Conservation (phyloP, 2,329 filamentous ascomycete genomes). For the Eutypella sp. region DNA sequence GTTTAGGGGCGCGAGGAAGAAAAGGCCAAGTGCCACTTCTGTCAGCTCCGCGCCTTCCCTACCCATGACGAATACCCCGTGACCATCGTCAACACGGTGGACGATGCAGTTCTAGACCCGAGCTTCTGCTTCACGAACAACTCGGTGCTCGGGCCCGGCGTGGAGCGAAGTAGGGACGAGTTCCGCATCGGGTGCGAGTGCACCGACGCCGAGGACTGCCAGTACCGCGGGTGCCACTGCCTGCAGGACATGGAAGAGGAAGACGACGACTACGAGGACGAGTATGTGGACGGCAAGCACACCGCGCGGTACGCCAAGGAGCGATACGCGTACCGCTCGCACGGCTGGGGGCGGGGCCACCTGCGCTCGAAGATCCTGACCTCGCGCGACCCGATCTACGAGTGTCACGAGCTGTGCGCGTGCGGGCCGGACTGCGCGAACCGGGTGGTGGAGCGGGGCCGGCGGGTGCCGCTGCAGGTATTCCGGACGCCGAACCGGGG, state of each 20-base stretch:
- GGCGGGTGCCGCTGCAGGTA: constrained; percentile 67
- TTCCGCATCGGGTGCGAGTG: constrained; percentile 70
- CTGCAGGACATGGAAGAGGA: constrained; percentile 45
- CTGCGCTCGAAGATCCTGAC: constrained; percentile 47
- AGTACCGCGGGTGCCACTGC: constrained; percentile 64
- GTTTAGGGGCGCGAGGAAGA: constrained; percentile 33
- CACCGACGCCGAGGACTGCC: constrained; percentile 55
- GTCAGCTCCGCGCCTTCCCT: constrained; percentile 52
- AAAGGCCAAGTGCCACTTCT: constrained; percentile 51
- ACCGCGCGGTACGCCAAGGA: constrained; percentile 25
- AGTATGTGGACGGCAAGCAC: constrained; percentile 42
- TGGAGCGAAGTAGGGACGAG: constrained; percentile 53
- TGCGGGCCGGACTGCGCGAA: constrained; percentile 66
- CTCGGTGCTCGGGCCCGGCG: constrained; percentile 54
- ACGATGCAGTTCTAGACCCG: constrained; percentile 51
- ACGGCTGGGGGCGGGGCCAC: constrained; percentile 46
- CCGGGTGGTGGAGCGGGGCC: constrained; percentile 69
- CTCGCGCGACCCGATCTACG: constrained; percentile 64
- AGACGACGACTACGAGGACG: constrained; percentile 48
- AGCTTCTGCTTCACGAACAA: constrained; percentile 65
- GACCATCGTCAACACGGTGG: constrained; percentile 59
- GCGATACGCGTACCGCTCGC: constrained; percentile 60
- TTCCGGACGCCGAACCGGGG: constrained; percentile 69
- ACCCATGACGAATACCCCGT: constrained; percentile 48
- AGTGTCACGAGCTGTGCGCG: constrained; percentile 68